phyloP scores from a whole-genome alignment of 2,329 filamentous ascomycete species.

The Chaetomium strumarium region DNA sequence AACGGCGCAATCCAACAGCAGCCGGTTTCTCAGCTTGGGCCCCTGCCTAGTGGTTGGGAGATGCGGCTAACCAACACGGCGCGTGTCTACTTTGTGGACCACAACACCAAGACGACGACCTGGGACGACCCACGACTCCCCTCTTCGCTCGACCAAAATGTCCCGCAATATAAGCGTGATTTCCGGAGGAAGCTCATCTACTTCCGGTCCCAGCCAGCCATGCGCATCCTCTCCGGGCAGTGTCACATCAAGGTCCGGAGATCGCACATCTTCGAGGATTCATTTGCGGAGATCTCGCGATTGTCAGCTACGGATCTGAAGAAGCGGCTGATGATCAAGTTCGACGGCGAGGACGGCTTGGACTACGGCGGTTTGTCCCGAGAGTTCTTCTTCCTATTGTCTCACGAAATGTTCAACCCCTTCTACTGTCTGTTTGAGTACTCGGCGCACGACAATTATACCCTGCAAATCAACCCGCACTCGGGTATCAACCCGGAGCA shows the following conservation, averaged over 20 bases:
- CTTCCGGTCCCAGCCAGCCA: conserved; percentile 94
- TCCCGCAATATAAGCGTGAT: conserved; percentile 98
- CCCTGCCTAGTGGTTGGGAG: conserved; percentile 95
- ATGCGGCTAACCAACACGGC: conserved; percentile 99
- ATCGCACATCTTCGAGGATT: conserved; percentile 97
- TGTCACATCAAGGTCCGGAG: conserved; percentile 97
- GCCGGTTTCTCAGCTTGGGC: conserved; percentile 92
- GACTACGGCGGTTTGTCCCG: conserved; percentile 96
- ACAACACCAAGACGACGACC: conserved; percentile 99
- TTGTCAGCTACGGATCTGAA: conserved; percentile 94
- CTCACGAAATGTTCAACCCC: conserved; percentile 99
- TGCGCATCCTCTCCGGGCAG: conserved; percentile 91
- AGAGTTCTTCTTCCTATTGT: conserved; percentile 99
- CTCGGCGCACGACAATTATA: conserved; percentile 99
- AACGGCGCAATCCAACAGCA: conserved; percentile 92
- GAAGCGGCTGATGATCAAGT: conserved; percentile 99
- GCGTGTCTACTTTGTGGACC: conserved; percentile 96
- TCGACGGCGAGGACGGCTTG: conserved; percentile 94
- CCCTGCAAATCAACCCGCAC: conserved; percentile 97
- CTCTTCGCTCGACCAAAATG: conserved; percentile 94
- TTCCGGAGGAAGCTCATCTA: conserved; percentile 98
- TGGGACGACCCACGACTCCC: conserved; percentile 97
- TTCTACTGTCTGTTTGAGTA: conserved; percentile 99
- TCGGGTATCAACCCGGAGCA: conserved; percentile 99
- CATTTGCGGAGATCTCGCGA: conserved; percentile 95